phyloP scores from a whole-genome alignment of 176 grass and related monocot genomes.

The Oropetium thomaeum region DNA sequence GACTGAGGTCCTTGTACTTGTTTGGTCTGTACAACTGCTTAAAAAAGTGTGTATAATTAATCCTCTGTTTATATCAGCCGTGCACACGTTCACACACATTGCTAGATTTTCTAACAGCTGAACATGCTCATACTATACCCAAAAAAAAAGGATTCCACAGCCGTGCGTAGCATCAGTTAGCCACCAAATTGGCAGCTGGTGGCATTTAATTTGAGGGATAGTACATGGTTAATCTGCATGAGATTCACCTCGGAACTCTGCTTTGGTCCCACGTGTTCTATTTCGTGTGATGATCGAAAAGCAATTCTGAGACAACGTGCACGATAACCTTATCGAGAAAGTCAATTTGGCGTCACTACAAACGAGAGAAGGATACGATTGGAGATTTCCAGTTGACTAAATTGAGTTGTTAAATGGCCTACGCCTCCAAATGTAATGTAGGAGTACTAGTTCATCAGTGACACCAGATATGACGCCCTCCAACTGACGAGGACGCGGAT shows the following conservation, averaged over 20 bases:
- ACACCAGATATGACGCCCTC: neutral
- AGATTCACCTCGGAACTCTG: neutral
- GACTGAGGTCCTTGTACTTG: neutral
- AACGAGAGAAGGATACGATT: constrained; percentile 27
- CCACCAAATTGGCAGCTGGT: constrained; percentile 38
- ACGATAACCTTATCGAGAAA: constrained; percentile 7
- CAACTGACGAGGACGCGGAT: constrained; percentile 20
- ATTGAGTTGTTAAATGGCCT: neutral
- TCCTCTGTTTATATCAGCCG: too few relatives aligned
- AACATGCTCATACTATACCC: constrained; percentile 18
- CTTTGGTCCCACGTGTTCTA: neutral
- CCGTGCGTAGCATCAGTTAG: constrained; percentile 4
- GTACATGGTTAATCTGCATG: neutral
- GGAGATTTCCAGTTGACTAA: constrained; percentile 25
- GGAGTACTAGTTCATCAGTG: neutral
- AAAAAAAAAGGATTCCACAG: neutral
- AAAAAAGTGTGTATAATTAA: too few relatives aligned
- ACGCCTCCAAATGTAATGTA: neutral
- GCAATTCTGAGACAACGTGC: neutral
- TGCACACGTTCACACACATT: neutral
- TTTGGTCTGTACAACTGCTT: too few relatives aligned
- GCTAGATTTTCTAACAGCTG: constrained; percentile 10
- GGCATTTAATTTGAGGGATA: too few relatives aligned
- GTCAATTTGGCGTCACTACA: constrained; percentile 16
- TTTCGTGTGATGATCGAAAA: too few relatives aligned